A percentile compares a stretch with the other conserved stretches of the same genome.
Evolutionary conservation across 768 basidiomycete species (phyloP).

Genomic region (Artomyces pyxidatus): DNA sequence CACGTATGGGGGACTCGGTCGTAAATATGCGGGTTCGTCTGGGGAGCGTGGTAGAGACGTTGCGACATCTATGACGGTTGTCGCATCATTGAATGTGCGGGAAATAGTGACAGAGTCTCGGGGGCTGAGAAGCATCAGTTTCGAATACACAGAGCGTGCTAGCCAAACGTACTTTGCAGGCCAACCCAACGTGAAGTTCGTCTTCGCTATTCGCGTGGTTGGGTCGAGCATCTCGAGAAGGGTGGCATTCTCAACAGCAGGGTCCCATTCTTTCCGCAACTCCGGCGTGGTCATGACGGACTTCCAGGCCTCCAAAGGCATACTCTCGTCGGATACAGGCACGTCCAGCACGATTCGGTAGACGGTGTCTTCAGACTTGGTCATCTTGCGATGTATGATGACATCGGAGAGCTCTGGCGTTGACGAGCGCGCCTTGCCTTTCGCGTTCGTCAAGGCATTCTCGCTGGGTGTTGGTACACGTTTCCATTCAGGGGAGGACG

Average conservation of each 20-base stretch:
- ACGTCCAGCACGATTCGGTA: slow-evolving; percentile 81
- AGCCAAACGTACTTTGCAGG: slow-evolving; percentile 74
- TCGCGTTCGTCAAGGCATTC: slow-evolving; percentile 34
- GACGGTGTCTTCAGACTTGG: slow-evolving; percentile 65
- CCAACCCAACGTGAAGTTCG: slow-evolving; percentile 92
- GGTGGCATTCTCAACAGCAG: slow-evolving; percentile 79
- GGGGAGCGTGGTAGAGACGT: slow-evolving; percentile 88
- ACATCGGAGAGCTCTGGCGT: slow-evolving; percentile 65
- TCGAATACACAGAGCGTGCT: neutral
- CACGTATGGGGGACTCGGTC: slow-evolving; percentile 89
- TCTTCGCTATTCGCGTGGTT: slow-evolving; percentile 78
- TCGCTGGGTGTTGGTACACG: slow-evolving; percentile 48
- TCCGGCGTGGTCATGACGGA: slow-evolving; percentile 80
- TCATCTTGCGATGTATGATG: slow-evolving; percentile 63
- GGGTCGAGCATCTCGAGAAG: slow-evolving; percentile 83
- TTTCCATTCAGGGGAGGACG: slow-evolving; percentile 72
- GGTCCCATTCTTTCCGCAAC: slow-evolving; percentile 87
- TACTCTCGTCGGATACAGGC: slow-evolving; percentile 43
- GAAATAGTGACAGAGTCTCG: slow-evolving; percentile 93
- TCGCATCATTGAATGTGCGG: slow-evolving; percentile 69
- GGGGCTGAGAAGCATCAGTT: slow-evolving; percentile 44
- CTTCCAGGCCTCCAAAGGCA: slow-evolving; percentile 71
- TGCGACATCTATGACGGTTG: slow-evolving; percentile 82
- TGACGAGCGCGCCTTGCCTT: slow-evolving; percentile 52
- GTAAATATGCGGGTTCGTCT: slow-evolving; percentile 86